Conservation (phyloP, 2,329 filamentous ascomycete species). For the Penicillium sp. region DNA sequence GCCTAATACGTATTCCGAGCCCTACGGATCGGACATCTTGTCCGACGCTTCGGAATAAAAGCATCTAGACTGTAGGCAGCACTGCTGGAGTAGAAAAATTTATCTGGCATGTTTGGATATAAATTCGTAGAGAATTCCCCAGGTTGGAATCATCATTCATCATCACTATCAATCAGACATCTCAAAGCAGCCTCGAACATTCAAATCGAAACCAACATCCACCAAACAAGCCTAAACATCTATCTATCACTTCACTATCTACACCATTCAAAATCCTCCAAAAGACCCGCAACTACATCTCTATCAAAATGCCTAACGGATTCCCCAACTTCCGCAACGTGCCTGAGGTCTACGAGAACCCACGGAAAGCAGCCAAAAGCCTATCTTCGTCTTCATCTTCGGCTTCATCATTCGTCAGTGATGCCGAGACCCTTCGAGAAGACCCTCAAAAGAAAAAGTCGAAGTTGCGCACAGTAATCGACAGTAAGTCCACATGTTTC, state of each 20-base stretch:
- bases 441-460: neutral
- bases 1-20: neutral
- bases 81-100: neutral
- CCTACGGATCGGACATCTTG: neutral
- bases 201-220: neutral
- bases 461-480: neutral
- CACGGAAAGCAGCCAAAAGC: neutral
- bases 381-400: neutral
- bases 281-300: neutral
- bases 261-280: neutral
- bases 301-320: slow-evolving; percentile 5
- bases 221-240: neutral
- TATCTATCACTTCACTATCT: neutral
- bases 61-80: neutral
- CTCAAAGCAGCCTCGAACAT: too few species aligned
- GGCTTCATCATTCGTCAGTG: slow-evolving; percentile 5
- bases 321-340: slow-evolving; percentile 8
- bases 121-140: neutral
- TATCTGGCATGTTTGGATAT: neutral
- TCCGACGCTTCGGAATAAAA: neutral
- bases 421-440: slow-evolving; percentile 6
- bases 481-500: neutral
- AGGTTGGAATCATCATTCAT: neutral
- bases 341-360: slow-evolving; percentile 8
- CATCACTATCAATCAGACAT: neutral